A percentile compares a stretch with the other conserved stretches of the same genome.
These are phyloP conservation scores for Aspergillus pseudoglaucus DNA, from an alignment of 2,329 filamentous ascomycete genomes.

Conservation along the genomic window DNA sequence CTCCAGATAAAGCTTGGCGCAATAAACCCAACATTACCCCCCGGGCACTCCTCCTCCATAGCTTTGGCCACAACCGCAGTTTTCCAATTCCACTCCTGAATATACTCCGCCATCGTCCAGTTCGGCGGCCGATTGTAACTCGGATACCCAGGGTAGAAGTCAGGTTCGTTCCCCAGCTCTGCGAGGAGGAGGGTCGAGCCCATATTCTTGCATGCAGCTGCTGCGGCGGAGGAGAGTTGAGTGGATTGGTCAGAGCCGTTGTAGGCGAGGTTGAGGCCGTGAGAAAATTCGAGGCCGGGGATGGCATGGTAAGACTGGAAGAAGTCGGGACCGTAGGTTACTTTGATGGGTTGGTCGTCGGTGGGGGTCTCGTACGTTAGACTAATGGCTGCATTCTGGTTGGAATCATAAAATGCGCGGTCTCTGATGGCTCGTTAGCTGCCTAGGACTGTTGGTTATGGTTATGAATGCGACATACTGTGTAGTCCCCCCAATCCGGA, in stretches of 20 bases:
- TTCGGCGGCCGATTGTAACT: slow-evolving; percentile 6
- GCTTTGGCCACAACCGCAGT: slow-evolving; percentile 3
- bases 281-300: slow-evolving; percentile 4
- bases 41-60: slow-evolving; percentile 8
- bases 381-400: slow-evolving; percentile 6
- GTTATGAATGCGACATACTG: slow-evolving; percentile 8
- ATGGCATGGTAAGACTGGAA: slow-evolving; percentile 9
- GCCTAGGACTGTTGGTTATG: too few species aligned
- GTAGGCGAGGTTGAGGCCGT: slow-evolving; percentile 9
- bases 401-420: slow-evolving; percentile 3
- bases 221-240: slow-evolving; percentile 3
- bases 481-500: slow-evolving; percentile 7
- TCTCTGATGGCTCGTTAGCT: slow-evolving; percentile 2
- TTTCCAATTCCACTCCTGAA: slow-evolving; percentile 10
- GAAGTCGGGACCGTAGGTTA: slow-evolving; percentile 8
- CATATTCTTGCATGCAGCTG: slow-evolving; percentile 5
- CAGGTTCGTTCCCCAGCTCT: slow-evolving; percentile 12
- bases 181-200: slow-evolving; percentile 5
- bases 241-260: slow-evolving; percentile 2
- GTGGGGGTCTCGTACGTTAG: slow-evolving; percentile 1
- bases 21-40: slow-evolving; percentile 4
- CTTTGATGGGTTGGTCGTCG: slow-evolving; percentile 8
- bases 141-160: slow-evolving; percentile 1
- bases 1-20: slow-evolving; percentile 8
- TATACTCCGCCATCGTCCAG: slow-evolving; percentile 9